Conservation (phyloP, 768 basidiomycete species). For the Serendipita sp. region DNA sequence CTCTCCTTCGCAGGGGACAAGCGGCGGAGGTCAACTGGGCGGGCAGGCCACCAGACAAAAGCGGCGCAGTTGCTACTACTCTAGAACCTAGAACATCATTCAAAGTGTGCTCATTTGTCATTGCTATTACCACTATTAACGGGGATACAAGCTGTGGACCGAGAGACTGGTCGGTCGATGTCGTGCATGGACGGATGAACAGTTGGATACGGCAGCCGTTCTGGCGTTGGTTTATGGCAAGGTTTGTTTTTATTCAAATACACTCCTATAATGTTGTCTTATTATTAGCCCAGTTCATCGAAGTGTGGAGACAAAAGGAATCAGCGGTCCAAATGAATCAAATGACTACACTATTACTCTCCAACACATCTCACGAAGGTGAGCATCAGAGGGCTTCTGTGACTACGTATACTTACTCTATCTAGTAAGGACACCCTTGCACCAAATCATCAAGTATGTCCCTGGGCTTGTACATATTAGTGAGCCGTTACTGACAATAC, state of each 20-base stretch:
- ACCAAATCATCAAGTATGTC: conserved; percentile 66
- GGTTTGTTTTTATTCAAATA: conserved; percentile 19
- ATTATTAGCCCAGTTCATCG: conserved; percentile 41
- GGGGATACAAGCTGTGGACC: conserved; percentile 35
- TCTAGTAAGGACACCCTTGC: conserved; percentile 54
- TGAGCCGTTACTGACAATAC: background rate
- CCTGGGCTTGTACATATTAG: background rate
- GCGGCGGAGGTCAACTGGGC: conserved; percentile 60
- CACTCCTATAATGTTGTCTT: background rate
- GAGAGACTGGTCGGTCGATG: conserved; percentile 54
- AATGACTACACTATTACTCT: conserved; percentile 54
- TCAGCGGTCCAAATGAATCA: conserved; percentile 52
- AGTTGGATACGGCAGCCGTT: conserved; percentile 66
- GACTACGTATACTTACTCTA: background rate
- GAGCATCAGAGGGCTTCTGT: conserved; percentile 5
- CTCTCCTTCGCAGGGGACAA: conserved; percentile 64
- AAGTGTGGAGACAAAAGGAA: conserved; percentile 75
- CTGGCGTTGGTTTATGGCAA: conserved; percentile 65
- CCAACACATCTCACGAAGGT: conserved; percentile 77
- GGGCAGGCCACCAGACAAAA: conserved; percentile 31
- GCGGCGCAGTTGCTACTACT: conserved; percentile 18
- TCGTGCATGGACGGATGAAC: conserved; percentile 65
- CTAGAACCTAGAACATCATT: conserved; percentile 70
- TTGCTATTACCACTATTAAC: background rate
- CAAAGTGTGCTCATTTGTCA: conserved; percentile 21